Evolutionary conservation across 345 rosid genomes (phyloP).

Genomic region (Conringia planisiliqua): DNA sequence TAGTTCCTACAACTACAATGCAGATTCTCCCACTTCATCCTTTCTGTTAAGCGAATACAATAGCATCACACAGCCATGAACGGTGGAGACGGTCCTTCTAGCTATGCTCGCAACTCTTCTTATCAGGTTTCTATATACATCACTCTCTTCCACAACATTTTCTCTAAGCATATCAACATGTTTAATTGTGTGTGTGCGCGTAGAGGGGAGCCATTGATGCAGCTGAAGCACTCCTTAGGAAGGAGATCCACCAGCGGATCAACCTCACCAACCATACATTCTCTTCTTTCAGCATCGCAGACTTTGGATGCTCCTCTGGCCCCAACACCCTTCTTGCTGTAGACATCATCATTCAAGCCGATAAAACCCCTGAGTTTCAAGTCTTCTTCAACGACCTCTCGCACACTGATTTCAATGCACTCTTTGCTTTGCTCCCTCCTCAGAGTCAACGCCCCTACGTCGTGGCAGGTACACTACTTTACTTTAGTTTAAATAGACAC

Average conservation of each 20-base stretch:
- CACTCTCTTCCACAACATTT: too few species aligned
- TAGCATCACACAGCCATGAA: conserved; percentile 20
- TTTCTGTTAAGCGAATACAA: neutral
- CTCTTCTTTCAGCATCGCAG: conserved; percentile 22
- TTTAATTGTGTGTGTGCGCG: neutral
- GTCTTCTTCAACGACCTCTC: conserved; percentile 47
- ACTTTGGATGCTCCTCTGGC: conserved; percentile 40
- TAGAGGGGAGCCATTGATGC: conserved; percentile 34
- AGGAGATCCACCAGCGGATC: conserved; percentile 13
- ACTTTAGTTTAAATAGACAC: neutral
- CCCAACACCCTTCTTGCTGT: conserved; percentile 45
- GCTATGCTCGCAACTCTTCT: neutral
- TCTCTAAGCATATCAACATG: neutral
- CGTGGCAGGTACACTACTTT: conserved; percentile 13
- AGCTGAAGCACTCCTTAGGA: conserved; percentile 25
- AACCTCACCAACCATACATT: neutral
- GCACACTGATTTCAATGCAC: conserved; percentile 48
- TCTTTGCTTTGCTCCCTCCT: conserved; percentile 37
- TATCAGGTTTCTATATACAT: too few species aligned
- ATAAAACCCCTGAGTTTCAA: conserved; percentile 31
- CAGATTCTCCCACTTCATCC: neutral
- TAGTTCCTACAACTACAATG: neutral
- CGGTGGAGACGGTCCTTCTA: conserved; percentile 33
- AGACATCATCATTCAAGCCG: conserved; percentile 34
- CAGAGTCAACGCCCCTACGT: conserved; percentile 17